Evolutionary conservation across 1,284 basidiomycete species (phyloP).

Genomic region (Apiotrichum akiyoshidainum): DNA sequence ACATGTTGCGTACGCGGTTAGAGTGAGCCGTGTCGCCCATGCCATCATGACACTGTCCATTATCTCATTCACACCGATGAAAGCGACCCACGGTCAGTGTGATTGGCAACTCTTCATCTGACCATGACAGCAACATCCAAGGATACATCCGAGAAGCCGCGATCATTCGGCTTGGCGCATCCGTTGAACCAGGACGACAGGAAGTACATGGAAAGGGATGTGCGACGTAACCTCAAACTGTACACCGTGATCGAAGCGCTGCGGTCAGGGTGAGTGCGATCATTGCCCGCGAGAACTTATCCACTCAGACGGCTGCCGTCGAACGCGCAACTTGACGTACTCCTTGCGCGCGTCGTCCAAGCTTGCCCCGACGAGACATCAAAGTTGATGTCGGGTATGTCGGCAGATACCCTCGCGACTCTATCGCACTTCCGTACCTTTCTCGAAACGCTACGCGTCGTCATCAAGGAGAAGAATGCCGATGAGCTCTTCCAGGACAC

Average conservation of each 20-base stretch:
- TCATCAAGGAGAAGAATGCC: constrained; percentile 14
- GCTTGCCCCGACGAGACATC: background rate
- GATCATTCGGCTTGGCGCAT: background rate
- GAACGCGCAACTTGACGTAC: background rate
- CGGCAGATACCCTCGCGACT: constrained; percentile 3
- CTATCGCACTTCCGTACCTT: background rate
- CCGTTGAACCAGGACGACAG: background rate
- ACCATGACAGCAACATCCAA: background rate
- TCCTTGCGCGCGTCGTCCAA: background rate
- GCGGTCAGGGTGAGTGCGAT: too few relatives aligned
- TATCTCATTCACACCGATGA: too few relatives aligned
- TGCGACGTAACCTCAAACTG: constrained; percentile 5
- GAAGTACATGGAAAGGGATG: background rate
- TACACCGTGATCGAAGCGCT: background rate
- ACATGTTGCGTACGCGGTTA: too few relatives aligned
- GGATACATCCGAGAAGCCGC: background rate
- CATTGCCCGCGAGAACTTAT: too few relatives aligned
- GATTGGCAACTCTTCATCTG: too few relatives aligned
- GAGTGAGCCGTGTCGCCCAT: too few relatives aligned
- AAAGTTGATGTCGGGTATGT: background rate
- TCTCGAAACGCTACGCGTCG: constrained; percentile 6
- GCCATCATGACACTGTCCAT: too few relatives aligned
- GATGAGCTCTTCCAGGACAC: constrained; percentile 20
- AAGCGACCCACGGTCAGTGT: too few relatives aligned
- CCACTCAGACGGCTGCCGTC: background rate